A percentile compares a stretch with the other conserved stretches of the same genome.
phyloP scores from a whole-genome alignment of 345 rosid genomes.

The Limnanthes douglasii region DNA sequence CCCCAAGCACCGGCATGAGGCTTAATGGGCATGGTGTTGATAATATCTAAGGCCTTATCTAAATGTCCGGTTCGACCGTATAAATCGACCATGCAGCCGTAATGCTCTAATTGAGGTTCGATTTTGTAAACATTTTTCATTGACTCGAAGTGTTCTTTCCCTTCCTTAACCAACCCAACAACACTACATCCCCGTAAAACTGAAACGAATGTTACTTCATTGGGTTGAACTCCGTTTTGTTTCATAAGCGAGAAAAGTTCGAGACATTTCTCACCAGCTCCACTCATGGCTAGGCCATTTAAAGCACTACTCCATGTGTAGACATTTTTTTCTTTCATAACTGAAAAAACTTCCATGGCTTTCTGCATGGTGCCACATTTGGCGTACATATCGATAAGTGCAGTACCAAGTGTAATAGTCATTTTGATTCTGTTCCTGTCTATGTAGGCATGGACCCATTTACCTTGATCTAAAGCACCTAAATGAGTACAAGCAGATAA shows the following conservation, averaged over 20 bases:
- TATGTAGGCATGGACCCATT: constrained; percentile 50
- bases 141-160: constrained; percentile 24
- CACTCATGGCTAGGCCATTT: constrained; percentile 48
- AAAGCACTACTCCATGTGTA: constrained; percentile 48
- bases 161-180: constrained; percentile 41
- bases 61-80: constrained; percentile 39
- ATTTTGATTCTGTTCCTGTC: constrained; percentile 28
- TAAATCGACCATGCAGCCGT: constrained; percentile 64
- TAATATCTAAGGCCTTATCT: constrained; percentile 26
- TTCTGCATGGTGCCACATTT: constrained; percentile 39
- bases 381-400: constrained; percentile 46
- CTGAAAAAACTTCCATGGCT: constrained; percentile 41
- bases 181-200: constrained; percentile 44
- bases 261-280: constrained; percentile 28
- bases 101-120: constrained; percentile 46
- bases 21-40: constrained; percentile 34
- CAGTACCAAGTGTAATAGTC: constrained; percentile 36
- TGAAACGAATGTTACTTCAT: constrained; percentile 35
- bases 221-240: constrained; percentile 21
- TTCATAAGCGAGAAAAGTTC: constrained; percentile 39
- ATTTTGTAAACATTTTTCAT: constrained; percentile 33
- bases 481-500: constrained; percentile 45
- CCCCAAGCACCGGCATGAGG: constrained; percentile 60
- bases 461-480: constrained; percentile 47
- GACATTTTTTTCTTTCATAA: constrained; percentile 38